Base-by-base conservation (phyloP, 345 rosid genomes). In the Odontarrhena argentea region DNA sequence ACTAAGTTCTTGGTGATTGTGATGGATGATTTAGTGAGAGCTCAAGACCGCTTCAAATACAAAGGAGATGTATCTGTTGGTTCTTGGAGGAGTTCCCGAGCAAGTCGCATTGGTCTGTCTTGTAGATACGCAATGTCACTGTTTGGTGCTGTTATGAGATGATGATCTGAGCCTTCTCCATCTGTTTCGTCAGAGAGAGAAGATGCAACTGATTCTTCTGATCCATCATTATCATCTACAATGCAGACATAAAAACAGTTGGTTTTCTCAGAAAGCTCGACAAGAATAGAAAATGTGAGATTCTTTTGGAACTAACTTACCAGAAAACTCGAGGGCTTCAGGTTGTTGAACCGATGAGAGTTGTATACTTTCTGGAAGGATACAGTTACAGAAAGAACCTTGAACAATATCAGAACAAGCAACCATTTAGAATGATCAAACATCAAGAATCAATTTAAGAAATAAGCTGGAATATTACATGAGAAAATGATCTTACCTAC, bases 331-430 rank as follows among this genome's bases (percentile, higher is more conserved):
- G 10, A 87, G 84, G 50, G 80, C 83, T 69, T 91, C 91, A 1
- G 97, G 90, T 45, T 85, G 94, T 60, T 79, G 76, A 76, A 88
- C 95, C 5, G 96, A 82, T 44, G 85, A 74, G 48, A 84, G 65
- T 76, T 87, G 97, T 76, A 94, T 82, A 80, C 88, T 91, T 69
- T 88, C 91, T 15, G 97, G 97, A 67, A 94, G 89, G 57, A 94
- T 79, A 71, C 96, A 94, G 71, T 87, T 88, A 77, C 97, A 94
- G 78, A 88, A 91, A 41, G 96, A 84, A 79, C 97, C 99, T 94
- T 75, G 67, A 42, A 0, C 7, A 79, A 79, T 69, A 18, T 53
- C 64, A 34, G 78, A 75, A n/a, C 10, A 26, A 52, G 25, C 55
- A 61, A 8, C 4, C 12, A 71, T 47, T 67, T 45, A 26, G 48